Evolutionary conservation across 2,329 filamentous ascomycete species (phyloP).

Genomic region (Fusarium longipes): DNA sequence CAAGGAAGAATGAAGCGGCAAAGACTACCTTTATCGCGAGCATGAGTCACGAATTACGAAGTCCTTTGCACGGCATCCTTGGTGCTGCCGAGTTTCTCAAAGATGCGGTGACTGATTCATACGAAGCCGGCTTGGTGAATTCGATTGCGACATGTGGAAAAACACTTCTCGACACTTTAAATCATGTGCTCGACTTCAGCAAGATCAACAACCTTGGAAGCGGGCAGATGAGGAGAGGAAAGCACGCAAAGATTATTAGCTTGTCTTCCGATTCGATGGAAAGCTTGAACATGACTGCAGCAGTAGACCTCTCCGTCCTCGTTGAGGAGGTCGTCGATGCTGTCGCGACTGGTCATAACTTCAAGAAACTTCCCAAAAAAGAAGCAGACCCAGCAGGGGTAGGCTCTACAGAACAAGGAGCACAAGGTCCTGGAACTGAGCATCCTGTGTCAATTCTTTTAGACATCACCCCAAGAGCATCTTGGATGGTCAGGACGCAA

Average conservation of each 20-base stretch:
- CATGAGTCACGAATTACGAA: constrained; percentile 68
- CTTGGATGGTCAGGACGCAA: constrained; percentile 65
- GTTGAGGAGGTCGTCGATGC: constrained; percentile 56
- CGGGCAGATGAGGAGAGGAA: constrained; percentile 39
- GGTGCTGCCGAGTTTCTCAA: constrained; percentile 63
- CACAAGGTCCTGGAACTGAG: constrained; percentile 36
- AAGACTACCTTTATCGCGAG: constrained; percentile 70
- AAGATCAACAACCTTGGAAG: constrained; percentile 54
- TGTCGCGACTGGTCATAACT: constrained; percentile 53
- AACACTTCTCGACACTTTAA: constrained; percentile 61
- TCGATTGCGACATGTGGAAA: constrained; percentile 60
- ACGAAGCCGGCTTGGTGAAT: constrained; percentile 57
- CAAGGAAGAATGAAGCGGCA: constrained; percentile 61
- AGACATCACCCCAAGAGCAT: constrained; percentile 58
- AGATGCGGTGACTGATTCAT: constrained; percentile 53
- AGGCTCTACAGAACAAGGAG: not conserved
- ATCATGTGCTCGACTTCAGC: constrained; percentile 60
- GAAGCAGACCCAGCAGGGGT: not conserved
- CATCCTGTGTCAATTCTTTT: constrained; percentile 59
- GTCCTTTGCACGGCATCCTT: constrained; percentile 67
- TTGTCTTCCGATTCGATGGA: constrained; percentile 47
- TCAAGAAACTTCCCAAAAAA: constrained; percentile 43
- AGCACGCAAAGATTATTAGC: constrained; percentile 37
- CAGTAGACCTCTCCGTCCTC: constrained; percentile 50
- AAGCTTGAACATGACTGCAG: constrained; percentile 48